These are phyloP conservation scores for Canna indica DNA, from an alignment of 176 grass and related monocot species.

Conservation along the genomic window DNA sequence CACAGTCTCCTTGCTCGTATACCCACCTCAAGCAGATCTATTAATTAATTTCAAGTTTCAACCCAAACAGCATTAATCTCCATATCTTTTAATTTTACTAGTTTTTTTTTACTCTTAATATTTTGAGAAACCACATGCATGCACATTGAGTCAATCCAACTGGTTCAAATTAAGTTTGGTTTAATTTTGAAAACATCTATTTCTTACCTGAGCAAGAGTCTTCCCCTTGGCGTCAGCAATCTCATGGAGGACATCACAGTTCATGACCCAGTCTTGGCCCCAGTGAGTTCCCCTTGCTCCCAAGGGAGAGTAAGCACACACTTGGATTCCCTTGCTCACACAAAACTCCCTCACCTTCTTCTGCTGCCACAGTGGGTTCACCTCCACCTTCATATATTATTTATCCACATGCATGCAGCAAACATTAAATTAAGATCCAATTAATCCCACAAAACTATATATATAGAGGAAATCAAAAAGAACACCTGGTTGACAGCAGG, in stretches of 20 bases:
- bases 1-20: constrained; percentile 1
- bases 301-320: constrained; percentile 50
- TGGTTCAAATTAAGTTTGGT: too few species aligned
- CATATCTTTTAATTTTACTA: too few species aligned
- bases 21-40: constrained; percentile 2
- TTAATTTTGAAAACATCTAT: too few species aligned
- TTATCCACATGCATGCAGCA: too few species aligned
- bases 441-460: too few species aligned
- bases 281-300: constrained; percentile 7
- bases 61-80: not conserved
- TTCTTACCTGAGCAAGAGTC: constrained; percentile 1
- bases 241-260: not conserved
- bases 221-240: not conserved
- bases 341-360: constrained; percentile 34
- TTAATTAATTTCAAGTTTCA: not conserved
- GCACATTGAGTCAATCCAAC: too few species aligned
- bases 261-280: constrained; percentile 1
- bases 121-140: not conserved
- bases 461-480: too few species aligned
- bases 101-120: not conserved
- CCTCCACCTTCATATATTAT: constrained; percentile 42
- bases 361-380: constrained; percentile 42
- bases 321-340: constrained; percentile 27
- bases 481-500: constrained; percentile 53
- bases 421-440: too few species aligned